These are phyloP conservation scores for Saccharum hybrid DNA, from an alignment of 202 grass and related monocot species.

Conservation along the genomic window DNA sequence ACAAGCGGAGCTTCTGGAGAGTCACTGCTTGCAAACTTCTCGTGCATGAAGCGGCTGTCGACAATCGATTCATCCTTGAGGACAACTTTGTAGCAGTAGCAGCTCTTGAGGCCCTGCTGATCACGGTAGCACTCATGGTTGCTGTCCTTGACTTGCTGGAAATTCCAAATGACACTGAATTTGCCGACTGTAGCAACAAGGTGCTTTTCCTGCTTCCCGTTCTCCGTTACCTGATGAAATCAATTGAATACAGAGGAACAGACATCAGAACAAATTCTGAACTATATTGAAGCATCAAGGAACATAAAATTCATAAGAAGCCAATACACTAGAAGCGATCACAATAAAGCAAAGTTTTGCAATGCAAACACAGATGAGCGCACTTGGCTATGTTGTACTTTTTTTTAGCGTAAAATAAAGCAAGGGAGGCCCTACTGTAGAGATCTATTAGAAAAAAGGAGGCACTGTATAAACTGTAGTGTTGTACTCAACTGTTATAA, in stretches of 20 bases:
- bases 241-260: conserved; percentile 7
- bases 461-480: too few species aligned
- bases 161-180: conserved; percentile 94
- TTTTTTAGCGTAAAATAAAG: too few species aligned
- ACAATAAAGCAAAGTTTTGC: neutral
- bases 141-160: conserved; percentile 78
- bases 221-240: conserved; percentile 70
- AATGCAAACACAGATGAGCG: neutral
- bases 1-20: conserved; percentile 85
- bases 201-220: conserved; percentile 84
- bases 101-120: conserved; percentile 91
- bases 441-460: too few species aligned
- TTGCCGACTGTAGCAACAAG: conserved; percentile 79
- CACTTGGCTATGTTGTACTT: neutral
- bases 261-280: neutral
- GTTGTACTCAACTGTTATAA: too few species aligned
- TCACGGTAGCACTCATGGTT: conserved; percentile 81
- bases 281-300: neutral
- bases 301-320: neutral
- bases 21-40: conserved; percentile 62
- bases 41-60: conserved; percentile 91
- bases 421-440: too few species aligned
- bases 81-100: conserved; percentile 94
- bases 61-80: conserved; percentile 87
- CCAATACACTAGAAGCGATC: neutral